Evolutionary conservation across 345 rosid genomes (phyloP), one percentile per base, ranked within the genome.

Genomic region (Lagerstroemia speciosa): DNA sequence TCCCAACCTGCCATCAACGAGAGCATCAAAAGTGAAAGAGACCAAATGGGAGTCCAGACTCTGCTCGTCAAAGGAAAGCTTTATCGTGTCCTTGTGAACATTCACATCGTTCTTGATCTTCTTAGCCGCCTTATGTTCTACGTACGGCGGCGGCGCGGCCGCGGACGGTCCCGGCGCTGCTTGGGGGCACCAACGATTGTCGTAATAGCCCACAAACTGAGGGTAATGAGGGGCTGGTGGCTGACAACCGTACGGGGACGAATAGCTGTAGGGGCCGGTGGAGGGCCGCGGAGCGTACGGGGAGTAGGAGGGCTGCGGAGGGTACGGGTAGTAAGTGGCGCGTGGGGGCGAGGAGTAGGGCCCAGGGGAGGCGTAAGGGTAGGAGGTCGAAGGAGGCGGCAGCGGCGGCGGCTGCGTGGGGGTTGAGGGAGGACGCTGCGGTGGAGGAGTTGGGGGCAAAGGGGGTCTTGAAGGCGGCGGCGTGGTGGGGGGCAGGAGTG

Each of bases 1-100:
- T 30, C 9, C 67, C 3, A 32, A 80, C 88, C 83, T 76, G 63
- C 87, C 85, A 67, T 78, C 83, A 36, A 81, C 81, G 68, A 72
- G 66, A 62, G 88, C 85, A 79, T 84, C 83, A 48, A 81, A 84
- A 62, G 80, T 76, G 82, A 84, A 84, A 65, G 82, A 76, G 37
- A 81, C 78, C 78, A 84, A 64, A 69, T 71, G 58, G 34, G 67
- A 70, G 36, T 71, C 83, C 69, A 66, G 50, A 60, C 76, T 75
- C 45, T 64, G 69, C 64, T 77, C 80, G 58, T 84, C 85, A 27
- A 73, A n/a, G 30, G 41, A 66, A 57, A 84, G 64, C 68, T 53
- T 73, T 12, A 84, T 67, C 31, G 75, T 78, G 40, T 80, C 75
- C 76, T 81, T 79, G 29, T 70, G 80, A 73, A 84, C 78, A 67